These are phyloP conservation scores for Hericium coralloides DNA, from an alignment of 768 basidiomycete species.

Conservation along the genomic window DNA sequence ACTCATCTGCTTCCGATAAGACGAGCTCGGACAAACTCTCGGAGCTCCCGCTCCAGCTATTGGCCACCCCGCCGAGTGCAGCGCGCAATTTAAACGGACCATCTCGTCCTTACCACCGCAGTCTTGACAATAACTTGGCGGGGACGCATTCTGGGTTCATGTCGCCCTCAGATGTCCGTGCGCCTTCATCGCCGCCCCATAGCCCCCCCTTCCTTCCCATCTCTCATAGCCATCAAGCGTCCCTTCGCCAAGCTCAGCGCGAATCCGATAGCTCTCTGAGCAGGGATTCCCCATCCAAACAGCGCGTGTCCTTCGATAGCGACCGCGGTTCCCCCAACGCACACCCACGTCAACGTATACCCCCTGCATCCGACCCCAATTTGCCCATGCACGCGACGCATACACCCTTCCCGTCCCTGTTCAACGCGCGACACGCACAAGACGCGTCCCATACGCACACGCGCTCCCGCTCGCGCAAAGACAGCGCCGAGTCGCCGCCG, in stretches of 20 bases:
- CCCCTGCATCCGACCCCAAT: constrained; percentile 10
- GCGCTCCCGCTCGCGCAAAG: constrained; percentile 13
- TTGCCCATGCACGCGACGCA: not conserved
- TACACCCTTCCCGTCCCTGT: constrained; percentile 1
- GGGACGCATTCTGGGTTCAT: constrained; percentile 15
- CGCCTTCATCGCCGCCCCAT: constrained; percentile 30
- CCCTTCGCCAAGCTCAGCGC: not conserved
- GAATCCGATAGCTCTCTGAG: constrained; percentile 27
- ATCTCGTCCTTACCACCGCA: constrained; percentile 24
- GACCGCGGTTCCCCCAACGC: constrained; percentile 33
- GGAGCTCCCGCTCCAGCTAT: constrained; percentile 21
- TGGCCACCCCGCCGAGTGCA: constrained; percentile 22
- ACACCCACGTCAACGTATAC: not conserved
- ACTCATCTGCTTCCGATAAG: constrained; percentile 21
- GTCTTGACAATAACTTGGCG: constrained; percentile 23
- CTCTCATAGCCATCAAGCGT: constrained; percentile 13
- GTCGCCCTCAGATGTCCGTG: not conserved
- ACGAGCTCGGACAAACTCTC: constrained; percentile 40
- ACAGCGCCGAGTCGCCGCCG: constrained; percentile 21
- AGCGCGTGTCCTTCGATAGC: constrained; percentile 49
- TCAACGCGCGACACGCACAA: constrained; percentile 3
- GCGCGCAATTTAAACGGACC: constrained; percentile 21
- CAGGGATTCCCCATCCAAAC: constrained; percentile 36
- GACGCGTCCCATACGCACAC: constrained; percentile 12
- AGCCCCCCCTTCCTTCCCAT: constrained; percentile 16